A percentile compares a stretch with the other conserved stretches of the same genome.
Conservation (phyloP, 2,329 filamentous ascomycete species). For the Fusarium decemcellulare region DNA sequence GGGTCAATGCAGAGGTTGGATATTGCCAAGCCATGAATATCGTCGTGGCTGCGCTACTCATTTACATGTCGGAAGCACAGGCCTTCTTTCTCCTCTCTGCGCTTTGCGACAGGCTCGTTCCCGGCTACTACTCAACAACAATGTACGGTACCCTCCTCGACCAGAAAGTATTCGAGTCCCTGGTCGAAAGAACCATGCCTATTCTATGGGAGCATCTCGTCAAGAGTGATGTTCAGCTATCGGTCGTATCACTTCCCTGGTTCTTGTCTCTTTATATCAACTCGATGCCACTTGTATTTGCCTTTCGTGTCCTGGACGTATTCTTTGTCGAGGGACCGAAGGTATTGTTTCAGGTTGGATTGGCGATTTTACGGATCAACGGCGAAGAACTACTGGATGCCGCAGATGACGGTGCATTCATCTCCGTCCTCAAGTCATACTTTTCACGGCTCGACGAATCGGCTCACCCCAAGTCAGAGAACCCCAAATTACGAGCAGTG, state of each 20-base stretch:
- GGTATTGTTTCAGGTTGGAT: constrained; percentile 94
- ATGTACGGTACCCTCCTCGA: constrained; percentile 99
- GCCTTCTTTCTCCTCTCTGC: constrained; percentile 95
- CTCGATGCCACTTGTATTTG: constrained; percentile 98
- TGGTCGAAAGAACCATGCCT: constrained; percentile 99
- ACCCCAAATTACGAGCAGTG: constrained; percentile 92
- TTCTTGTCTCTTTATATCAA: constrained; percentile 99
- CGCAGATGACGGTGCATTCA: constrained; percentile 94
- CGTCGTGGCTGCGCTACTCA: constrained; percentile 95
- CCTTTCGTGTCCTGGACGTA: constrained; percentile 95
- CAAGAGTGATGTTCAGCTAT: constrained; percentile 96
- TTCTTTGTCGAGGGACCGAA: constrained; percentile 99
- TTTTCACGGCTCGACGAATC: constrained; percentile 95
- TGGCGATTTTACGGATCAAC: constrained; percentile 97
- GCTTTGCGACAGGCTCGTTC: constrained; percentile 91
- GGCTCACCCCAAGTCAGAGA: constrained; percentile 95
- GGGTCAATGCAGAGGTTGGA: constrained; percentile 94
- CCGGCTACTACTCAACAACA: constrained; percentile 97
- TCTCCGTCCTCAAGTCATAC: constrained; percentile 95
- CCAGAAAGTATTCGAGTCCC: constrained; percentile 95
- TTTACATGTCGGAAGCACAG: constrained; percentile 97
- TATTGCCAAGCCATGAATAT: constrained; percentile 99
- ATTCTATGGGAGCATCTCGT: constrained; percentile 98
- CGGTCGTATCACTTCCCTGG: constrained; percentile 97
- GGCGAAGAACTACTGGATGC: constrained; percentile 96